phyloP scores from a whole-genome alignment of 2,329 filamentous ascomycete genomes.

The Fusarium beomiforme region DNA sequence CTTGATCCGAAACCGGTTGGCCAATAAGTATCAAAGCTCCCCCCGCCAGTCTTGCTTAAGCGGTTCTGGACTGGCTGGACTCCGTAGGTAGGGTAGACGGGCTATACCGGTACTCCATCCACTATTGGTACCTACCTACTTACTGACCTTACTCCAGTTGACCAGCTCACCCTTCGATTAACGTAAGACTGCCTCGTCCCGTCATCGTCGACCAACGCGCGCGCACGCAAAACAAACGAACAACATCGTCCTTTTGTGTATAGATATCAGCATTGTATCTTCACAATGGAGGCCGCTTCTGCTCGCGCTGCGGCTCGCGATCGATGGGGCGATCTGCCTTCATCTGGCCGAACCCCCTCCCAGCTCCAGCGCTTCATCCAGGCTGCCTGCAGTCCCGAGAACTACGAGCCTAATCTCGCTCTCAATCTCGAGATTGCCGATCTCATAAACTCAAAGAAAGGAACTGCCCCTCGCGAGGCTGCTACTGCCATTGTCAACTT shows the following conservation, averaged over 20 bases:
- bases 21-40: constrained; percentile 14
- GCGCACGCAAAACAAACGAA: constrained; percentile 12
- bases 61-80: background rate
- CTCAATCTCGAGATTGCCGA: constrained; percentile 96
- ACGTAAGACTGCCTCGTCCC: constrained; percentile 5
- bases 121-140: too few species aligned
- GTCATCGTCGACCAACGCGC: background rate
- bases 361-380: constrained; percentile 95
- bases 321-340: constrained; percentile 82
- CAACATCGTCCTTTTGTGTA: background rate
- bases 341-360: constrained; percentile 76
- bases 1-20: constrained; percentile 20
- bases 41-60: constrained; percentile 8
- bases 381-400: constrained; percentile 95
- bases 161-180: constrained; percentile 29
- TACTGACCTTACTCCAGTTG: background rate
- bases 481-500: constrained; percentile 92
- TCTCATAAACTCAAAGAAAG: constrained; percentile 97
- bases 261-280: background rate
- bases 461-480: constrained; percentile 92
- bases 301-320: constrained; percentile 95
- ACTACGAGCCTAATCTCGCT: constrained; percentile 97
- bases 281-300: constrained; percentile 87
- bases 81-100: too few species aligned
- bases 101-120: background rate